Percentiles rank a stretch among this genome's conserved stretches.
These are phyloP conservation scores for Rhodocollybia butyracea DNA, from an alignment of 768 basidiomycete genomes.

Conservation along the genomic window DNA sequence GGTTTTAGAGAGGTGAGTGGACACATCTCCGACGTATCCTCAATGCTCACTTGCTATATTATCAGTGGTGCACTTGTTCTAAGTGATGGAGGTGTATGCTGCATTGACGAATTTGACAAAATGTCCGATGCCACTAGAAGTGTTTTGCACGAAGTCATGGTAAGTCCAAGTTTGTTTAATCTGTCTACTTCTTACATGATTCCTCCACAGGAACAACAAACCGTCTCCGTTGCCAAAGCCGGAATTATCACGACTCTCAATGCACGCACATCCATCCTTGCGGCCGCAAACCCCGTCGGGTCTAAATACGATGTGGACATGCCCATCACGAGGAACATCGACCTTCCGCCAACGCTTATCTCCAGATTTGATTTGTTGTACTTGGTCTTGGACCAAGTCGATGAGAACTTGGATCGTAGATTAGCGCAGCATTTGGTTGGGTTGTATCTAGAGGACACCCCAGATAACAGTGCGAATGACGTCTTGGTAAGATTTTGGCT, in stretches of 20 bases:
- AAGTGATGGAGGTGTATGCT: constrained; percentile 96
- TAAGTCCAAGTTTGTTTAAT: constrained; percentile 22
- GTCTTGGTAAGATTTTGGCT: constrained; percentile 59
- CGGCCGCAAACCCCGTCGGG: constrained; percentile 95
- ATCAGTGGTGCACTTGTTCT: constrained; percentile 86
- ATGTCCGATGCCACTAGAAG: constrained; percentile 98
- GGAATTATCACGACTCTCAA: constrained; percentile 99
- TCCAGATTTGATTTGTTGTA: constrained; percentile 97
- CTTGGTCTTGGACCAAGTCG: constrained; percentile 91
- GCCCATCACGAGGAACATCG: constrained; percentile 94
- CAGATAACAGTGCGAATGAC: constrained; percentile 61
- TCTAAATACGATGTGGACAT: constrained; percentile 91
- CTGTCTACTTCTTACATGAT: neutral
- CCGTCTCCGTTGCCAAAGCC: constrained; percentile 97
- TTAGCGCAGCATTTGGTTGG: constrained; percentile 92
- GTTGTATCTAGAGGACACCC: constrained; percentile 90
- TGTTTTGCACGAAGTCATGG: constrained; percentile 99
- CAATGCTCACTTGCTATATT: constrained; percentile 2
- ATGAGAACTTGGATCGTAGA: constrained; percentile 80
- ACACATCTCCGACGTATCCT: neutral
- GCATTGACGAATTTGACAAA: constrained; percentile 99
- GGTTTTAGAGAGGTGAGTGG: constrained; percentile 83
- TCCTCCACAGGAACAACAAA: constrained; percentile 88
- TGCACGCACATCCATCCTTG: constrained; percentile 95
- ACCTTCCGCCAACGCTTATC: constrained; percentile 95